Evolutionary conservation across 805 yeast species (phyloP).

Genomic region (Cyberlindnera euphorbiae): DNA sequence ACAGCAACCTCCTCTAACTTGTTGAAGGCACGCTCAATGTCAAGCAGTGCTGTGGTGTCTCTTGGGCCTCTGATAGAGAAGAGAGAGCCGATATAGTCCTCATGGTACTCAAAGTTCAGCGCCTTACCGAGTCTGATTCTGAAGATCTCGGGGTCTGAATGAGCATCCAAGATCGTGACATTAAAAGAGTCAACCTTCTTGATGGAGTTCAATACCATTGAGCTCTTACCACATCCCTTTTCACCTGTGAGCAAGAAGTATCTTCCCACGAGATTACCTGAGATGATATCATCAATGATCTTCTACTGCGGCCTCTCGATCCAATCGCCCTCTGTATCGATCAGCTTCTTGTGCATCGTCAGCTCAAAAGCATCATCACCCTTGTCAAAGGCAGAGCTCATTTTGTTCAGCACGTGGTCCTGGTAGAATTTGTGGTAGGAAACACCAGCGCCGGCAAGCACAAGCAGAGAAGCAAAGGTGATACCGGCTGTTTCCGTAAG

Average conservation of each 20-base stretch:
- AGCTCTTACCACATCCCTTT: constrained; percentile 83
- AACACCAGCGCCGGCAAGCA: constrained; percentile 70
- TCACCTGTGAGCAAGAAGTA: constrained; percentile 75
- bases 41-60: constrained; percentile 76
- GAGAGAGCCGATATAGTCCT: constrained; percentile 78
- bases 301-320: constrained; percentile 66
- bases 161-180: constrained; percentile 74
- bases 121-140: constrained; percentile 74
- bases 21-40: constrained; percentile 77
- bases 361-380: constrained; percentile 64
- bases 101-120: constrained; percentile 64
- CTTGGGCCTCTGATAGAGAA: constrained; percentile 81
- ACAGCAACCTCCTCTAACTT: constrained; percentile 72
- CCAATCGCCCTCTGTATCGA: constrained; percentile 46
- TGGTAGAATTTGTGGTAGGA: constrained; percentile 61
- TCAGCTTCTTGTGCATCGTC: constrained; percentile 43
- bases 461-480: constrained; percentile 61
- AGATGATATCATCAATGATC: constrained; percentile 56
- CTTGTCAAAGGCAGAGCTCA: constrained; percentile 58
- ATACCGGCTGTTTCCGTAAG: constrained; percentile 66
- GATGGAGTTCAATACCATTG: constrained; percentile 68
- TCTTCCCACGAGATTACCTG: constrained; percentile 61
- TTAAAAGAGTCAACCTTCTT: constrained; percentile 55
- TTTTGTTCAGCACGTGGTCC: constrained; percentile 55
- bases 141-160: constrained; percentile 80